A percentile compares a stretch with the other conserved stretches of the same genome.
These are phyloP conservation scores for Musa itinerans DNA, from an alignment of 176 grass and related monocot species.

Conservation along the genomic window DNA sequence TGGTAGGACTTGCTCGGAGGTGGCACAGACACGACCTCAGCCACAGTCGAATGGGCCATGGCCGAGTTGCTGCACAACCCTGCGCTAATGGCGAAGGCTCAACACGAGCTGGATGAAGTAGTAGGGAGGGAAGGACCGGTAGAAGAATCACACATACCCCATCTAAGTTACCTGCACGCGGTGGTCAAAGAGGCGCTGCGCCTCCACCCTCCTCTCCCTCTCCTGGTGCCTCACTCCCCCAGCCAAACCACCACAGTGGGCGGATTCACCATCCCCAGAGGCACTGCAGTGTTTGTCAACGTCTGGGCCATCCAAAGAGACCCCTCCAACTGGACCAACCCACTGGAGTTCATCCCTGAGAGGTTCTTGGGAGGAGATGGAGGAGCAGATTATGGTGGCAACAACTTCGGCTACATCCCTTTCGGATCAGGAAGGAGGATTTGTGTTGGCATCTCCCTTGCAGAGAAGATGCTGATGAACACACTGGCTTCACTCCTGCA, in stretches of 20 bases:
- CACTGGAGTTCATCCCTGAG: conserved; percentile 43
- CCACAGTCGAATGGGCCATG: conserved; percentile 62
- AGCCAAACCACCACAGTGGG: conserved; percentile 24
- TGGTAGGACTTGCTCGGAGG: conserved; percentile 48
- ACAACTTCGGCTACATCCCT: conserved; percentile 49
- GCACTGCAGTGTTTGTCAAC: conserved; percentile 44
- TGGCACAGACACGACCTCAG: conserved; percentile 49
- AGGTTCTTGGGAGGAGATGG: conserved; percentile 23
- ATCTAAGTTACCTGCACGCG: conserved; percentile 38
- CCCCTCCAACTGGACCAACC: conserved; percentile 40
- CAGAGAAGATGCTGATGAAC: conserved; percentile 40
- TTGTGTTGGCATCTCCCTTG: conserved; percentile 49
- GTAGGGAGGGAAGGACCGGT: conserved; percentile 38
- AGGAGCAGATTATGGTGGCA: conserved; percentile 38
- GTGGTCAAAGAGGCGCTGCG: conserved; percentile 59
- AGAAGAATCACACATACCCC: conserved; percentile 37
- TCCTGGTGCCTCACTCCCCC: conserved; percentile 53
- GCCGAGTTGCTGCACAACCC: conserved; percentile 42
- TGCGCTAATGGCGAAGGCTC: conserved; percentile 17
- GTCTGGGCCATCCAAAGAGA: conserved; percentile 60
- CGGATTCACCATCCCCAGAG: conserved; percentile 37
- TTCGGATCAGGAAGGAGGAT: conserved; percentile 71
- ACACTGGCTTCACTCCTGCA: conserved; percentile 50
- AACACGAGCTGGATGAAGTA: conserved; percentile 46
- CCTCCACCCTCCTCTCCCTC: conserved; percentile 53